Base-by-base conservation (phyloP, 495 filamentous ascomycete species). In the Aeminium ludgeri region DNA sequence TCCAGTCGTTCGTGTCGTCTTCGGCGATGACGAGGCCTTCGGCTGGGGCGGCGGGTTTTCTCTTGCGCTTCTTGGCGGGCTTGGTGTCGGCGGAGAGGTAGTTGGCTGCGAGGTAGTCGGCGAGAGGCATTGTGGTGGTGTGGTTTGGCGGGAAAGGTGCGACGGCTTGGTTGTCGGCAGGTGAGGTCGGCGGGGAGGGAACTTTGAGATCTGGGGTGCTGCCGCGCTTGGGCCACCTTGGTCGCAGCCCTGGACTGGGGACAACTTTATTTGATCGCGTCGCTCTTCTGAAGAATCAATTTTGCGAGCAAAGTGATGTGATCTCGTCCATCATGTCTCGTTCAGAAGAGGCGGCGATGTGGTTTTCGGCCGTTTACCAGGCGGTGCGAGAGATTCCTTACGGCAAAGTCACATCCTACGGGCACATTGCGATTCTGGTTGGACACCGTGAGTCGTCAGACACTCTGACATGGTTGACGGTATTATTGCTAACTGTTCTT, bases 91-190 rank as follows among this genome's bases (percentile, higher is more conserved):
- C 80, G 3, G 71, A 83, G 28, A 99, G 77, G 62, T 99, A 99
- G 60, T 86, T 92, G 49, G 86, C 80, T 39, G 89, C 86, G 37
- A 99, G 78, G 60, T 96, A 99, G 59, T 75, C 73, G 20, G 86
- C 78, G 49, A 93, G 72, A 40, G 77, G 71, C 58, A 64, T 66
- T 31, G 34, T 50, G 40, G 37, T 8, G 20, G 19, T 38, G n/a
- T n/a, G n/a, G n/a, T n/a, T n/a, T n/a, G n/a, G n/a, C n/a, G n/a
- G n/a, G n/a, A n/a, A n/a, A n/a, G n/a, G n/a, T n/a, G n/a, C n/a
- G n/a, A n/a, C n/a, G n/a, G n/a, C n/a, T n/a, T n/a, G n/a, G n/a
- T n/a, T n/a, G n/a, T n/a, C n/a, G n/a, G 23, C 23, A 25, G 8
- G 23, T 25, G 23, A 25, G 23, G 23, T 25, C 23, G 23, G 8